Conservation (phyloP, 176 grass and related monocot species). For the Avena sativa region DNA sequence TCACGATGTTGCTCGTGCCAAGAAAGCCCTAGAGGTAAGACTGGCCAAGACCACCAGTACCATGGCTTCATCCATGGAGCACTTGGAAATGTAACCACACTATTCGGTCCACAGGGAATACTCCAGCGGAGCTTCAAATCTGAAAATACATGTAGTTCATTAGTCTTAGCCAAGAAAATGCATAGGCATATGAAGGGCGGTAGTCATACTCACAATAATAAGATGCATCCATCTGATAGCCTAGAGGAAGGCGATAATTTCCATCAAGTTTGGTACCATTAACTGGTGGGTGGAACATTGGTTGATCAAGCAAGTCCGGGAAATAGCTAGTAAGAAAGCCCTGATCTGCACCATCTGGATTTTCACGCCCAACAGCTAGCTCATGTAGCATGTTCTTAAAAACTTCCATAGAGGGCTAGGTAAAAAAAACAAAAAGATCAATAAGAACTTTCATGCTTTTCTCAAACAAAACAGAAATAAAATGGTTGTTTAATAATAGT, state of each 20-base stretch:
- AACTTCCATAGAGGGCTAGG: conserved; percentile 81
- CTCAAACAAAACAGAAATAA: neutral
- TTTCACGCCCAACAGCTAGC: conserved; percentile 73
- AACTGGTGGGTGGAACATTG: conserved; percentile 86
- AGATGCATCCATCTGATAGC: conserved; percentile 99
- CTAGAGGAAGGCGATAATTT: conserved; percentile 87
- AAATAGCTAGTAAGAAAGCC: conserved; percentile 90
- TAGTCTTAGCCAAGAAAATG: conserved; percentile 41
- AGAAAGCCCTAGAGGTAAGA: conserved; percentile 82
- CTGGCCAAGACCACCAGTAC: conserved; percentile 98
- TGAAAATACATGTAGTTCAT: conserved; percentile 42
- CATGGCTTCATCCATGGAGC: conserved; percentile 96
- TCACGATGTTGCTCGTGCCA: conserved; percentile 89
- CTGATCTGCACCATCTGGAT: conserved; percentile 94
- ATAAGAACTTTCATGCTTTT: neutral
- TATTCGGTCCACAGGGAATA: conserved; percentile 93
- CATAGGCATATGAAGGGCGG: neutral
- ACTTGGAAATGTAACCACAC: conserved; percentile 89
- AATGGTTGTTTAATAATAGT: neutral
- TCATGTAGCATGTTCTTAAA: conserved; percentile 91
- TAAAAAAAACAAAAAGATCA: conserved; percentile 13
- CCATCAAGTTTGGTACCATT: conserved; percentile 86
- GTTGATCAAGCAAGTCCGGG: conserved; percentile 77
- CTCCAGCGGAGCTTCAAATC: conserved; percentile 96
- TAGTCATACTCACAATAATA: conserved; percentile 77